Percentiles rank a stretch among this genome's conserved stretches.
These are phyloP conservation scores for Fragaria iinumae DNA, from an alignment of 306 rosid genomes.

Conservation along the genomic window DNA sequence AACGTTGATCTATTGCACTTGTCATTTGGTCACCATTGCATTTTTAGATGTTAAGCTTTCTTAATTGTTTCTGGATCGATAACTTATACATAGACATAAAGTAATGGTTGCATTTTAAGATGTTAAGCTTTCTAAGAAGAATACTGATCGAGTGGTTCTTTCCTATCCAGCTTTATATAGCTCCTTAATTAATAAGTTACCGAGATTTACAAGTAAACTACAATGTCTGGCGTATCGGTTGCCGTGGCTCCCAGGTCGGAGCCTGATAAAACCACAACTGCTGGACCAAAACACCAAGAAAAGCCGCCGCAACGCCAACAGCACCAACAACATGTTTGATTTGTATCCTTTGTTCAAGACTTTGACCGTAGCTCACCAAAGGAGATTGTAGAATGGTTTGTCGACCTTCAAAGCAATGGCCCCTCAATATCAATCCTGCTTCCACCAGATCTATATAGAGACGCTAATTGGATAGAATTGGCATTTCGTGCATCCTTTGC, in stretches of 20 bases:
- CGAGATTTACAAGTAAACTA: too few species aligned
- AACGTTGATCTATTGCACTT: not conserved
- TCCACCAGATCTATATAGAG: not conserved
- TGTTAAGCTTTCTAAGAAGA: not conserved
- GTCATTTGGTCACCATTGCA: not conserved
- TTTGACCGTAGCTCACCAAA: too few species aligned
- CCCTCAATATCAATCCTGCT: not conserved
- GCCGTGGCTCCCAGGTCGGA: conserved; percentile 48
- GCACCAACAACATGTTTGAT: conserved; percentile 1
- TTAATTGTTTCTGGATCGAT: not conserved
- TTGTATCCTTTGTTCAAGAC: too few species aligned
- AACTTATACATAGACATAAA: not conserved
- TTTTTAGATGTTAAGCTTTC: not conserved
- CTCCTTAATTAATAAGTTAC: not conserved
- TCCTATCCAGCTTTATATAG: not conserved
- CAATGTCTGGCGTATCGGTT: conserved; percentile 73
- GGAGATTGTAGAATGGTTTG: too few species aligned
- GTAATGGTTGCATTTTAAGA: too few species aligned
- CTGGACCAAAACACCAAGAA: not conserved
- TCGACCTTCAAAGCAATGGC: too few species aligned
- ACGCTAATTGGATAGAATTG: conserved; percentile 24
- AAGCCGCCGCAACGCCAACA: not conserved
- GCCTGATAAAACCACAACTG: conserved; percentile 18
- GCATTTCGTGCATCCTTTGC: conserved; percentile 14
- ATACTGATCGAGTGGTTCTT: not conserved